Conservation (phyloP, 768 basidiomycete genomes). For the Rhodosporidiobolus odoratus region DNA sequence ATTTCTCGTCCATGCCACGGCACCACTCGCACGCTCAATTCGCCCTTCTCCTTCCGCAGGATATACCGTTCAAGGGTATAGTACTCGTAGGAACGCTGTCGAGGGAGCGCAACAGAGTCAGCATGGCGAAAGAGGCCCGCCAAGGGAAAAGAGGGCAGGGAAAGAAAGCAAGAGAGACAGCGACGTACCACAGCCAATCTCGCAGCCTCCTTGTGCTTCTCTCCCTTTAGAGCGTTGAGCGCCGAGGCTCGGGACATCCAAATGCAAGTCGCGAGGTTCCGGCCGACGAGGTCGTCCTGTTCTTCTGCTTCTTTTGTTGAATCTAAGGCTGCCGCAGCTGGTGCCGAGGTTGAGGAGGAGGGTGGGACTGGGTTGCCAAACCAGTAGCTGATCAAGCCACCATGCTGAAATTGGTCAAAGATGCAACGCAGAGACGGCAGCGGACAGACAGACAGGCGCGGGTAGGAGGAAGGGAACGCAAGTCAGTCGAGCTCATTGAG, state of each 20-base stretch:
- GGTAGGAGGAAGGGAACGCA: not conserved
- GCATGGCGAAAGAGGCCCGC: not conserved
- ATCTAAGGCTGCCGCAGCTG: not conserved
- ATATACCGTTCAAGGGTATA: conserved; percentile 73
- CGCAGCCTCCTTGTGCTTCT: conserved; percentile 78
- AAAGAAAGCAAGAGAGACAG: not conserved
- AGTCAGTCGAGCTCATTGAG: not conserved
- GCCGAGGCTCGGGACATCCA: conserved; percentile 88
- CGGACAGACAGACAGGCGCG: not conserved
- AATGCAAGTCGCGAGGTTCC: conserved; percentile 88
- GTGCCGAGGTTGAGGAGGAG: not conserved
- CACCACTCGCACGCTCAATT: conserved; percentile 56
- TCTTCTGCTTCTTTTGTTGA: not conserved
- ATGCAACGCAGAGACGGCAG: not conserved
- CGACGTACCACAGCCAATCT: conserved; percentile 59
- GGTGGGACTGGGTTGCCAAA: conserved; percentile 14
- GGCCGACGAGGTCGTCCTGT: conserved; percentile 11
- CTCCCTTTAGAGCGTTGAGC: conserved; percentile 67
- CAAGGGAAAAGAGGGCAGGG: not conserved
- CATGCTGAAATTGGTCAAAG: conserved; percentile 13
- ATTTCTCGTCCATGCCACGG: conserved; percentile 62
- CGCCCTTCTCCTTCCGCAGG: conserved; percentile 62
- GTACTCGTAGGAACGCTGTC: conserved; percentile 56
- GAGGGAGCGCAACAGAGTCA: not conserved
- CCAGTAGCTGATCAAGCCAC: conserved; percentile 81